These are phyloP conservation scores for Allium cepa DNA, from an alignment of 106 monocot species.

Conservation along the genomic window DNA sequence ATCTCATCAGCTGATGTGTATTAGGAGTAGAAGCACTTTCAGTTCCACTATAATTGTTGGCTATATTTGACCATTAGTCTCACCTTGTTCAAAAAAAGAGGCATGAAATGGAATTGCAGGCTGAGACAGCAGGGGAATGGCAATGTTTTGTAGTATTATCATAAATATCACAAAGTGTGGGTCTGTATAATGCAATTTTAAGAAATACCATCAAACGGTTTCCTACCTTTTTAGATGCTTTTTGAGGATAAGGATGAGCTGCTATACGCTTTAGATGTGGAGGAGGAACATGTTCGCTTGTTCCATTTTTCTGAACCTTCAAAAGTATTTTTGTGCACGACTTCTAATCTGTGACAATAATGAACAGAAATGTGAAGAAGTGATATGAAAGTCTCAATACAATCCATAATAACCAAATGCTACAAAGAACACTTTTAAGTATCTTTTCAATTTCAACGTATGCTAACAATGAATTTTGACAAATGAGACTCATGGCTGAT, in stretches of 20 bases:
- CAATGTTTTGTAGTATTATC: constrained; percentile 1
- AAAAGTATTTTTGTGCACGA: constrained; percentile 97
- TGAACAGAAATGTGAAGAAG: too few species aligned
- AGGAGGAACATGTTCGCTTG: constrained; percentile 94
- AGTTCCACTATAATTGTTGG: constrained; percentile 62
- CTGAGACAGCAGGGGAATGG: constrained; percentile 39
- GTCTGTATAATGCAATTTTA: background rate
- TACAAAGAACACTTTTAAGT: background rate
- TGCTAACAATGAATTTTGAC: too few species aligned
- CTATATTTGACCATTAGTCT: constrained; percentile 67
- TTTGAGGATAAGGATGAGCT: constrained; percentile 96
- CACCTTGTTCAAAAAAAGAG: constrained; percentile 42
- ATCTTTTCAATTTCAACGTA: too few species aligned
- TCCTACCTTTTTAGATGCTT: constrained; percentile 84
- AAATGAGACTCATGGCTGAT: too few species aligned
- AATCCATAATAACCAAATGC: background rate
- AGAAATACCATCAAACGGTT: background rate
- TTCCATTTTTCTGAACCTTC: constrained; percentile 94
- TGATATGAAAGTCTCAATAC: too few species aligned
- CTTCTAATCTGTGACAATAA: constrained; percentile 50
- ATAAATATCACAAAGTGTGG: background rate
- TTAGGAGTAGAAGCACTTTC: constrained; percentile 26
- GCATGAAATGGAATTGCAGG: constrained; percentile 36
- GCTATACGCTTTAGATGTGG: constrained; percentile 96
- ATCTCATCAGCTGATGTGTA: constrained; percentile 38